Conservation (phyloP, 805 yeast genomes). For the Ogataea kodamae region DNA sequence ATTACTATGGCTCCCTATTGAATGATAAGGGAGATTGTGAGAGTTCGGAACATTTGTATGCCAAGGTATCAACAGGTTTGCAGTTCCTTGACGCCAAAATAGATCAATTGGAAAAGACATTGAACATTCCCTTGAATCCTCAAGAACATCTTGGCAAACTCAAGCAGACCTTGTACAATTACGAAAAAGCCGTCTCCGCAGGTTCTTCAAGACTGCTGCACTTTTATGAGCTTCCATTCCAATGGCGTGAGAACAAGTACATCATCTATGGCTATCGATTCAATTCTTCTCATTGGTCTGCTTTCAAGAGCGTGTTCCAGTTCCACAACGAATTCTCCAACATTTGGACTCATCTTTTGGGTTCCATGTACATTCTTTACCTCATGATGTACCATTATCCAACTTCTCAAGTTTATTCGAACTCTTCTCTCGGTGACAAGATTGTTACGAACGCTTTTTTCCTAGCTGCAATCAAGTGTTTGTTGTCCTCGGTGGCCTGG, state of each 20-base stretch:
- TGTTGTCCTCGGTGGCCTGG: constrained; percentile 80
- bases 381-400: constrained; percentile 65
- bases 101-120: constrained; percentile 35
- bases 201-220: constrained; percentile 55
- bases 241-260: constrained; percentile 90
- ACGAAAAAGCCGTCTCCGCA: constrained; percentile 41
- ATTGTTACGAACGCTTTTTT: constrained; percentile 61
- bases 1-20: constrained; percentile 26
- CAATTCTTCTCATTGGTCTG: constrained; percentile 55
- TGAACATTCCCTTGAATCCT: constrained; percentile 30
- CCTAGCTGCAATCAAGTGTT: constrained; percentile 70
- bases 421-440: constrained; percentile 40
- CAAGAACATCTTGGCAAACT: constrained; percentile 28
- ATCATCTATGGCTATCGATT: constrained; percentile 85
- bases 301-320: constrained; percentile 56
- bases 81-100: constrained; percentile 40
- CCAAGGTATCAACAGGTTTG: constrained; percentile 34
- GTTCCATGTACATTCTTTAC: constrained; percentile 56
- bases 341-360: constrained; percentile 88
- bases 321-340: constrained; percentile 87
- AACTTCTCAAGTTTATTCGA: constrained; percentile 44
- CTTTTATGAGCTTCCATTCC: constrained; percentile 83
- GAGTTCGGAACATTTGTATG: constrained; percentile 24
- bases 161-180: constrained; percentile 41
- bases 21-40: constrained; percentile 3